A percentile compares a stretch with the other conserved stretches of the same genome.
These are phyloP conservation scores for Xylaria castorea DNA, from an alignment of 495 filamentous ascomycete genomes.

Conservation along the genomic window DNA sequence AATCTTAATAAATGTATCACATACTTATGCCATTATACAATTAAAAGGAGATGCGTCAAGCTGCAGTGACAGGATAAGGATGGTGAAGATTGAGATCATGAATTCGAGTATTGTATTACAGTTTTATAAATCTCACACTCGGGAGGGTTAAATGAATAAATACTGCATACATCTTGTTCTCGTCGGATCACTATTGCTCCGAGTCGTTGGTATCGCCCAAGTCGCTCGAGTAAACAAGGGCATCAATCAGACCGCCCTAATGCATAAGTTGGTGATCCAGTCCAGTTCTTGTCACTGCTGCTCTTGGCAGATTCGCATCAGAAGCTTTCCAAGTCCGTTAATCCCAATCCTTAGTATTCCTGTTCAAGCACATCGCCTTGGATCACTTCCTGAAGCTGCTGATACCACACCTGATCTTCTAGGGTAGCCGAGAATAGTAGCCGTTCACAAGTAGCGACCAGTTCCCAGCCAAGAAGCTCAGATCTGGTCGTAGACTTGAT, in stretches of 20 bases:
- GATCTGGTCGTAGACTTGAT: too few relatives aligned
- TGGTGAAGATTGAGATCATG: not conserved
- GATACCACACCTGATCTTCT: too few relatives aligned
- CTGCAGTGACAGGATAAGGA: not conserved
- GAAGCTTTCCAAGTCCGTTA: too few relatives aligned
- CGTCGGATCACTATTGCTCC: not conserved
- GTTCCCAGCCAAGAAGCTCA: too few relatives aligned
- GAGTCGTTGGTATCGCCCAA: not conserved
- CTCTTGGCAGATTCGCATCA: too few relatives aligned
- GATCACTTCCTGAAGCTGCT: too few relatives aligned
- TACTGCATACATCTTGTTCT: not conserved
- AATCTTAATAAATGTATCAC: constrained; percentile 12
- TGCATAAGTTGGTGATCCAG: not conserved
- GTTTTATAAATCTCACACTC: not conserved
- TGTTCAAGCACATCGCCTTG: too few relatives aligned
- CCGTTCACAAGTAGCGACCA: too few relatives aligned
- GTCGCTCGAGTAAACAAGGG: not conserved
- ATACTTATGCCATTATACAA: not conserved
- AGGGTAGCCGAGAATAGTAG: too few relatives aligned
- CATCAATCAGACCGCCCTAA: not conserved
- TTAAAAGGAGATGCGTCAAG: not conserved
- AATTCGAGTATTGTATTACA: not conserved
- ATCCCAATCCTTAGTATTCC: too few relatives aligned
- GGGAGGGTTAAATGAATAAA: not conserved
- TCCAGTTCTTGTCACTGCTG: too few relatives aligned